Evolutionary conservation across 192 early-diverging fungal genomes (phyloP).

Genomic region (Linnemannia zychae): DNA sequence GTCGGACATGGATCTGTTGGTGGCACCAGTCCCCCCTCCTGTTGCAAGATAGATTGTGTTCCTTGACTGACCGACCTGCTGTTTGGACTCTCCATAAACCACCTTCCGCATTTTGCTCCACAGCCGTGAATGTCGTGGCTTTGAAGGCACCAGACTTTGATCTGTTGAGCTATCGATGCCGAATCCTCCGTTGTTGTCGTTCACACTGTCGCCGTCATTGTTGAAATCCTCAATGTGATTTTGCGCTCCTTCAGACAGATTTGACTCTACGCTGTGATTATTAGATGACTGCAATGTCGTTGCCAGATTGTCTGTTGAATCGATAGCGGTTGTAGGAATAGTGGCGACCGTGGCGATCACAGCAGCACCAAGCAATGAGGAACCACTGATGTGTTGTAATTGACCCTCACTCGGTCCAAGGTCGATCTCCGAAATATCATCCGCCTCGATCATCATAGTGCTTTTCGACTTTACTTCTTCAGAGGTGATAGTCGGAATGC

Average conservation of each 20-base stretch:
- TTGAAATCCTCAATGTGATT: not conserved
- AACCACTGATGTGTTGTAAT: not conserved
- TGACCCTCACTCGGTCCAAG: not conserved
- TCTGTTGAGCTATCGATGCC: not conserved
- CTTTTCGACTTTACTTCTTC: not conserved
- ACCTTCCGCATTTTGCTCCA: constrained; percentile 37
- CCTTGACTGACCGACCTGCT: not conserved
- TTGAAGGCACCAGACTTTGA: not conserved
- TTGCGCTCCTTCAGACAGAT: not conserved
- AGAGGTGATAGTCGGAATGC: not conserved
- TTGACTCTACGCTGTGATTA: not conserved
- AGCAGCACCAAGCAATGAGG: not conserved
- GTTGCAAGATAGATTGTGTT: constrained; percentile 31
- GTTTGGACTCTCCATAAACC: constrained; percentile 27
- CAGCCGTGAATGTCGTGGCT: constrained; percentile 22
- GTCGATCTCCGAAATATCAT: constrained; percentile 5
- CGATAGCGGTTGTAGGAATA: not conserved
- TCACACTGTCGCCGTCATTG: too few relatives aligned
- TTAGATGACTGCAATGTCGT: not conserved
- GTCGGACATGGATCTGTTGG: constrained; percentile 29
- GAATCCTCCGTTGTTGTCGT: too few relatives aligned
- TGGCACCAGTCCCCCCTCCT: not conserved
- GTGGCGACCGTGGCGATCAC: not conserved
- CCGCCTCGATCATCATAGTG: not conserved
- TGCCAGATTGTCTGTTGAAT: not conserved